These are phyloP conservation scores for Raphanus hybrid DNA, from an alignment of 441 rosid genomes.

Conservation along the genomic window DNA sequence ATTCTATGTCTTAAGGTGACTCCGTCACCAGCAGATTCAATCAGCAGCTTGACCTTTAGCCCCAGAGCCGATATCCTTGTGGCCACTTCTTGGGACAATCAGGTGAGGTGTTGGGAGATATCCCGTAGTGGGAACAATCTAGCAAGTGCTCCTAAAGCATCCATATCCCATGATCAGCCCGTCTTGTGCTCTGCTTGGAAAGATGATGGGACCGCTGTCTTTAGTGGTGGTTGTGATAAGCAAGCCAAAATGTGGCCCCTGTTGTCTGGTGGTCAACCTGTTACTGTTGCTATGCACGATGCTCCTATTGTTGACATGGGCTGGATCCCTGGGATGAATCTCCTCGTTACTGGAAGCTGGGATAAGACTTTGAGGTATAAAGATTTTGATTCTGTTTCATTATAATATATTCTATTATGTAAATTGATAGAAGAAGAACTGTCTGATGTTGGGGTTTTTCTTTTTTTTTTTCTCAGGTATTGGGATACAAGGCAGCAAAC, in stretches of 20 bases:
- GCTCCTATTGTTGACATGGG: conserved; percentile 82
- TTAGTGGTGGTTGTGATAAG: conserved; percentile 97
- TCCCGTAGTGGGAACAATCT: conserved; percentile 58
- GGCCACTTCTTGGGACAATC: conserved; percentile 99
- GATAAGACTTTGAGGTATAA: conserved; percentile 92
- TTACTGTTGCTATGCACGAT: conserved; percentile 95
- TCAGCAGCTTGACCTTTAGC: conserved; percentile 91
- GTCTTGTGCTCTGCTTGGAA: conserved; percentile 96
- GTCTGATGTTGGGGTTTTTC: not conserved
- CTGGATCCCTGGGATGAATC: conserved; percentile 95
- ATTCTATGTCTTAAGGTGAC: conserved; percentile 47
- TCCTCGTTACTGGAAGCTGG: conserved; percentile 91
- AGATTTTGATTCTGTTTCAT: not conserved
- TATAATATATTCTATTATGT: too few relatives aligned
- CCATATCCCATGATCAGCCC: conserved; percentile 92
- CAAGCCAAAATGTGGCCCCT: conserved; percentile 99
- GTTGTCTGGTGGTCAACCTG: conserved; percentile 80
- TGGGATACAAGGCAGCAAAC: conserved; percentile 90
- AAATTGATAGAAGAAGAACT: too few relatives aligned
- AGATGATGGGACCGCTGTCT: conserved; percentile 95
- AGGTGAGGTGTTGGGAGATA: conserved; percentile 98
- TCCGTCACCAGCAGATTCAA: conserved; percentile 85
- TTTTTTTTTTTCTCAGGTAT: conserved; percentile 53
- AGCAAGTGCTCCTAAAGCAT: conserved; percentile 79
- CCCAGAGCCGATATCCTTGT: conserved; percentile 86